Conservation (phyloP, 2,329 filamentous ascomycete species). For the Blumeriella jaapii region DNA sequence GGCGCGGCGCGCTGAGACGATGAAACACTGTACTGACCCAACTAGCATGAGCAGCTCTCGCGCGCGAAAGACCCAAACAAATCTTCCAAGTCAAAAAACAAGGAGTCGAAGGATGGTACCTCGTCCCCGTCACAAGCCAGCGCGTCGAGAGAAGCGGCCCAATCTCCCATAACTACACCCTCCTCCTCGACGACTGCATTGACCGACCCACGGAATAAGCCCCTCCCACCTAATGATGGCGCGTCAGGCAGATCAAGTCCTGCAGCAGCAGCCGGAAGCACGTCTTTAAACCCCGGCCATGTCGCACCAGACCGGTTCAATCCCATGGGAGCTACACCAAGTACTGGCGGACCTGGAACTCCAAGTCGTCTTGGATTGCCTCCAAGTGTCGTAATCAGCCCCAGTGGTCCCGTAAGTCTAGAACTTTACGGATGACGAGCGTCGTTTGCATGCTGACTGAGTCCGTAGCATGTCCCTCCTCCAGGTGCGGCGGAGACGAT, state of each 20-base stretch:
- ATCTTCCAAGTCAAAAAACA: constrained; percentile 61
- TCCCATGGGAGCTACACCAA: constrained; percentile 29
- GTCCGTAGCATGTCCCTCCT: constrained; percentile 68
- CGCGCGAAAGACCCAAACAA: constrained; percentile 78
- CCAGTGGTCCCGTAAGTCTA: constrained; percentile 71
- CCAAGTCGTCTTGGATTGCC: constrained; percentile 56
- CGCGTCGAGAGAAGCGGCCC: constrained; percentile 40
- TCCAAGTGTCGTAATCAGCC: constrained; percentile 88
- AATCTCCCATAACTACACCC: constrained; percentile 61
- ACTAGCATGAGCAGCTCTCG: constrained; percentile 72
- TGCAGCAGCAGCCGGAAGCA: constrained; percentile 24
- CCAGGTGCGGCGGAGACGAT: constrained; percentile 94
- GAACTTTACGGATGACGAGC: neutral
- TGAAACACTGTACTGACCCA: constrained; percentile 36
- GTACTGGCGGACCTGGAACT: constrained; percentile 40
- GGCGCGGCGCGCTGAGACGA: constrained; percentile 5
- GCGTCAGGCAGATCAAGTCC: constrained; percentile 15
- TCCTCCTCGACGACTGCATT: constrained; percentile 83
- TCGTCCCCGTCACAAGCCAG: constrained; percentile 55
- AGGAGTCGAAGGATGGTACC: constrained; percentile 63
- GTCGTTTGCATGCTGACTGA: neutral
- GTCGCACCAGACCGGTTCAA: constrained; percentile 33
- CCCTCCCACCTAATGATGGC: constrained; percentile 47
- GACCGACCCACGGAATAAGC: constrained; percentile 77
- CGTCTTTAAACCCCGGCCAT: constrained; percentile 22